A percentile compares a stretch with the other conserved stretches of the same genome.
phyloP scores from a whole-genome alignment of 2,329 filamentous ascomycete species.

The Aspergillus calidoustus region DNA sequence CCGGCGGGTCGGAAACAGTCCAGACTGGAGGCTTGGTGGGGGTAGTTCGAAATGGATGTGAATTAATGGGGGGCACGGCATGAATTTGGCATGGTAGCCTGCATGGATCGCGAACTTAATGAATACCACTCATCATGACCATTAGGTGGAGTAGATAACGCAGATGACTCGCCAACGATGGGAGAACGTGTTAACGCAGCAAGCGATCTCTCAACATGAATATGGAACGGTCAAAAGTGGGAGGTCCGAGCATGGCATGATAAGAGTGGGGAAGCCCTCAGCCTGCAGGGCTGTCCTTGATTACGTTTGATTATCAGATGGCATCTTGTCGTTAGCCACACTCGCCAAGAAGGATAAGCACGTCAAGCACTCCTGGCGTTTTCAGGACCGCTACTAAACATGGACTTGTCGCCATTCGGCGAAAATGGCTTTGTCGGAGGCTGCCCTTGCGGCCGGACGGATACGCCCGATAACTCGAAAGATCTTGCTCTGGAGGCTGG shows the following conservation, averaged over 20 bases:
- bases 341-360: conserved; percentile 1
- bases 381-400: background rate
- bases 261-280: background rate
- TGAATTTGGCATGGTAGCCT: background rate
- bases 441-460: conserved; percentile 1
- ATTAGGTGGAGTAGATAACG: background rate
- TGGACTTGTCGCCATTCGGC: background rate
- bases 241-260: background rate
- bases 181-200: background rate
- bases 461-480: conserved; percentile 6
- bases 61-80: conserved; percentile 62
- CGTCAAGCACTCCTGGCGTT: background rate
- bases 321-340: background rate
- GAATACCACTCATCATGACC: background rate
- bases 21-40: conserved; percentile 94
- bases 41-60: conserved; percentile 82
- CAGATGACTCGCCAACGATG: background rate
- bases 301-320: background rate
- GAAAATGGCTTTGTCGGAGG: background rate
- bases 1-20: conserved; percentile 82
- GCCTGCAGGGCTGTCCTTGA: background rate
- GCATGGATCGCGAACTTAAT: background rate
- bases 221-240: background rate
- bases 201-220: background rate
- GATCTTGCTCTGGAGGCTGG: background rate